phyloP scores from a whole-genome alignment of 768 basidiomycete species.

The Boletus rufocinnamomeus region DNA sequence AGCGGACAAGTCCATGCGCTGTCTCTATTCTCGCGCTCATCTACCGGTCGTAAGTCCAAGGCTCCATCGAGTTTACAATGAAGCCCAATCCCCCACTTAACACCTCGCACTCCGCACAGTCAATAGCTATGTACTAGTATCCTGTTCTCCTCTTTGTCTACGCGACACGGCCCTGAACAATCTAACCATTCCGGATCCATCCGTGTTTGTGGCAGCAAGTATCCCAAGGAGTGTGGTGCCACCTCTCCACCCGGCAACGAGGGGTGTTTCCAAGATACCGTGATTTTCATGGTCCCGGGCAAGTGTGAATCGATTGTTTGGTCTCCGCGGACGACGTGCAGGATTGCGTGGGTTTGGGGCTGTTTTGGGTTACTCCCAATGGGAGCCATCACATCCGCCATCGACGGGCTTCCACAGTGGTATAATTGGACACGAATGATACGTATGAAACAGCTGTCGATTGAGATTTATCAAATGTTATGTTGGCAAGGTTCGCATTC shows the following conservation, averaged over 20 bases:
- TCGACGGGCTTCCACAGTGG: conserved; percentile 28
- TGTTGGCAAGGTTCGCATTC: conserved; percentile 14
- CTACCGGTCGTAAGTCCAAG: neutral
- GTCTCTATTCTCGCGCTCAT: conserved; percentile 14
- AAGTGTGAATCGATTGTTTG: conserved; percentile 7
- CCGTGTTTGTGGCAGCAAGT: neutral
- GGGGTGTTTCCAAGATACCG: neutral
- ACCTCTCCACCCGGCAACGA: conserved; percentile 12
- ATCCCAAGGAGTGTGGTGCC: conserved; percentile 2
- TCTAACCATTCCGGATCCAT: conserved; percentile 5
- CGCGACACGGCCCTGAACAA: conserved; percentile 12
- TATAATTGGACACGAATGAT: conserved; percentile 20
- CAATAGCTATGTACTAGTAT: neutral
- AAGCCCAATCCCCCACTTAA: neutral
- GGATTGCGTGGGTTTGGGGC: conserved; percentile 18
- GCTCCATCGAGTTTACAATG: conserved; percentile 2
- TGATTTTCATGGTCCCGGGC: conserved; percentile 8
- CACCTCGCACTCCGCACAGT: neutral
- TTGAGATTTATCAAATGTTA: conserved; percentile 16
- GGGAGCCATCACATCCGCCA: conserved; percentile 22
- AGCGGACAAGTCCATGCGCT: neutral
- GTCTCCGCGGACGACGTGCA: conserved; percentile 30
- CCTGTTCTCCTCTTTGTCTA: conserved; percentile 9
- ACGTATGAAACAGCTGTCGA: conserved; percentile 22
- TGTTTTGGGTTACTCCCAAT: conserved; percentile 15